Evolutionary conservation across 768 basidiomycete genomes (phyloP).

Genomic region (Suillus placidus): DNA sequence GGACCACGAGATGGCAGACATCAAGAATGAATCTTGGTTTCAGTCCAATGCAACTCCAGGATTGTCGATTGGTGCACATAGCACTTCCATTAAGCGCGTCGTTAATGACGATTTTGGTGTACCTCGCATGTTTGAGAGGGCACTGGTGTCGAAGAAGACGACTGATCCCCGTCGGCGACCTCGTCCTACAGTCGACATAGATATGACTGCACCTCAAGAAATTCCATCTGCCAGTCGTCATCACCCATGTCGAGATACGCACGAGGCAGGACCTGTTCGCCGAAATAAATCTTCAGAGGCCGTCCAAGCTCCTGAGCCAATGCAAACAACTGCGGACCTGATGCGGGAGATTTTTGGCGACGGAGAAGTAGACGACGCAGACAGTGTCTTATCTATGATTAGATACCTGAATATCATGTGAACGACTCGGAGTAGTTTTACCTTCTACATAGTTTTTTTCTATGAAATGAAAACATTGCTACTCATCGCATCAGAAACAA

Average conservation of each 20-base stretch:
- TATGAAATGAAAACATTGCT: background rate
- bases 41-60: background rate
- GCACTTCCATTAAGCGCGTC: background rate
- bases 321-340: background rate
- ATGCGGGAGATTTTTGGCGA: conserved; percentile 2
- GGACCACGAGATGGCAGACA: background rate
- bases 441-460: too few relatives aligned
- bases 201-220: background rate
- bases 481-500: background rate
- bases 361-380: background rate
- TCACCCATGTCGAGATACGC: background rate
- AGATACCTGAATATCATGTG: background rate
- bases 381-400: background rate
- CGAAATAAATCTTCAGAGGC: background rate
- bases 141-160: background rate
- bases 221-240: background rate
- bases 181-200: background rate
- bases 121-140: background rate
- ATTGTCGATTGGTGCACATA: background rate
- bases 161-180: background rate
- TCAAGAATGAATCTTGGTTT: background rate
- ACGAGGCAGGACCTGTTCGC: background rate
- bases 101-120: background rate
- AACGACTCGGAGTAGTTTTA: background rate
- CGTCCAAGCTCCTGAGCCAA: background rate